phyloP scores from a whole-genome alignment of 176 grass and related monocot genomes.

The Dactylis glomerata region DNA sequence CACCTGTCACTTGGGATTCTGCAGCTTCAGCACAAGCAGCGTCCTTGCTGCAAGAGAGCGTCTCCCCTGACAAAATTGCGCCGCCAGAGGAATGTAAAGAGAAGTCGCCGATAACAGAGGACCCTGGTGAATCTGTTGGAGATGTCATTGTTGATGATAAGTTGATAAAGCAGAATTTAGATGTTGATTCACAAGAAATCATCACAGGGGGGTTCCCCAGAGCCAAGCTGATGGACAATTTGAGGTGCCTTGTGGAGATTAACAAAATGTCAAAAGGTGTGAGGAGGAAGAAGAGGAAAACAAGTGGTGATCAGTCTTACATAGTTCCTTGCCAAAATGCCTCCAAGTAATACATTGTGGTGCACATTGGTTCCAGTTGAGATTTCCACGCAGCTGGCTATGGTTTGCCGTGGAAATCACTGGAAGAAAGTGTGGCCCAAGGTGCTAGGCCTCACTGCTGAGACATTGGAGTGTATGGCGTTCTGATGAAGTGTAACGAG shows the following conservation, averaged over 20 bases:
- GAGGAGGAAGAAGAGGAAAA: conserved; percentile 31
- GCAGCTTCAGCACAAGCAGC: not conserved
- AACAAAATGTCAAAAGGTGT: not conserved
- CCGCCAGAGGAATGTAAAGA: not conserved
- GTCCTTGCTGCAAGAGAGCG: not conserved
- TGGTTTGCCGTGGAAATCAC: not conserved
- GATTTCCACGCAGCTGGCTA: not conserved
- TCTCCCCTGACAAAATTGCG: not conserved
- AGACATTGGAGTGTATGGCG: conserved; percentile 15
- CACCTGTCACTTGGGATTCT: not conserved
- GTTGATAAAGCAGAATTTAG: conserved; percentile 11
- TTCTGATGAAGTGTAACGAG: conserved; percentile 21
- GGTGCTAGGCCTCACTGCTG: conserved; percentile 26
- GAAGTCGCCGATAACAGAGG: not conserved
- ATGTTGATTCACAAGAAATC: conserved; percentile 5
- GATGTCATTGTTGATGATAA: not conserved
- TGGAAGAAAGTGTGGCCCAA: not conserved
- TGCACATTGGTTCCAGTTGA: not conserved
- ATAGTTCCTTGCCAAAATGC: conserved; percentile 18
- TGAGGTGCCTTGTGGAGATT: conserved; percentile 1
- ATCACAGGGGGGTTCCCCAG: not conserved
- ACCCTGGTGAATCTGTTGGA: not conserved
- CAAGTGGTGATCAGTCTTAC: not conserved
- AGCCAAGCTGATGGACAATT: conserved; percentile 28
- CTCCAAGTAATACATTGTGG: not conserved